These are phyloP conservation scores for Penicillium paxilli DNA, from an alignment of 495 filamentous ascomycete species.

Conservation along the genomic window DNA sequence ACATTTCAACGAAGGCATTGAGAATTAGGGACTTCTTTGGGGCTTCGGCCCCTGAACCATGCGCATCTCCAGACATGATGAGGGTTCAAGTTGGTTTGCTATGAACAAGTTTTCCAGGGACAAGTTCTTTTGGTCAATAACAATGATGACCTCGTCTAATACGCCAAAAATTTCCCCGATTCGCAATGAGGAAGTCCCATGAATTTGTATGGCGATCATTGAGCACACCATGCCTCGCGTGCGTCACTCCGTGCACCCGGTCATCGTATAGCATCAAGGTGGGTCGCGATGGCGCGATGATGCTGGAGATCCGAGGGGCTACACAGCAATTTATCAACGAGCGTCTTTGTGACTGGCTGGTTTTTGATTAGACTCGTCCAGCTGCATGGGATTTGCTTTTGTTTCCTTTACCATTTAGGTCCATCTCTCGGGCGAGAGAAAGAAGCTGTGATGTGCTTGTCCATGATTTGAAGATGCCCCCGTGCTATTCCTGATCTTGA, in stretches of 20 bases:
- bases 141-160: too few species aligned
- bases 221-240: constrained; percentile 18
- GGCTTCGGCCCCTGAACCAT: constrained; percentile 1
- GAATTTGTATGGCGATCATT: constrained; percentile 10
- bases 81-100: constrained; percentile 8
- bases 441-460: neutral
- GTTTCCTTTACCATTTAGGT: neutral
- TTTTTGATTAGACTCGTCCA: constrained; percentile 1
- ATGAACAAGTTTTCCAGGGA: too few species aligned
- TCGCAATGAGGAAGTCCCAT: neutral
- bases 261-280: constrained; percentile 38
- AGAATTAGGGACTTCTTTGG: constrained; percentile 53
- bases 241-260: constrained; percentile 3
- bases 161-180: neutral
- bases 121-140: too few species aligned
- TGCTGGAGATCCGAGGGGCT: constrained; percentile 11
- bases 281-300: constrained; percentile 41
- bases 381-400: neutral
- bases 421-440: constrained; percentile 25
- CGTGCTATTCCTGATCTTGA: neutral
- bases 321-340: neutral
- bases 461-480: too few species aligned
- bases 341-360: neutral
- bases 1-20: constrained; percentile 62
- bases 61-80: neutral